Evolutionary conservation across 805 yeast species (phyloP).

Genomic region (Wickerhamomyces sydowiorum): DNA sequence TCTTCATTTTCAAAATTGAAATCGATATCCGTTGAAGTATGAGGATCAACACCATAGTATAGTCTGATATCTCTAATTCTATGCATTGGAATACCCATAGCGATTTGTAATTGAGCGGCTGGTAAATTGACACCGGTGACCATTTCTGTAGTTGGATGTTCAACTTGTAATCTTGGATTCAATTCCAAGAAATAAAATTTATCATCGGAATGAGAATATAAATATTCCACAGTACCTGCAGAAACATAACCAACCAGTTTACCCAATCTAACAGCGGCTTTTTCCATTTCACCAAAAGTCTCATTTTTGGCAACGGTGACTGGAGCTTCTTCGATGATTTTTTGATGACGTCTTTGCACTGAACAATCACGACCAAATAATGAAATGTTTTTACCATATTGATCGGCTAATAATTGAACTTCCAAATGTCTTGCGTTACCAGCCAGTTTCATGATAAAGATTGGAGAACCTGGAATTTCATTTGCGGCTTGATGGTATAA

Average conservation of each 20-base stretch:
- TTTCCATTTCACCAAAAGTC: conserved; percentile 89
- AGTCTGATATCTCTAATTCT: conserved; percentile 89
- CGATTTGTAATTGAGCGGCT: conserved; percentile 97
- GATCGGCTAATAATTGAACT: conserved; percentile 96
- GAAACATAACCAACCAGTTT: conserved; percentile 95
- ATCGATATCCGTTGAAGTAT: conserved; percentile 83
- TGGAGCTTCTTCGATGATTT: conserved; percentile 98
- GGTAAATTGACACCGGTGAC: conserved; percentile 98
- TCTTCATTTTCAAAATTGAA: conserved; percentile 76
- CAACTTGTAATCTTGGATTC: conserved; percentile 98
- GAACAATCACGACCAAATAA: conserved; percentile 98
- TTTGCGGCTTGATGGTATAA: conserved; percentile 91
- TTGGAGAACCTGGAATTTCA: conserved; percentile 98
- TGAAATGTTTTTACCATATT: conserved; percentile 96
- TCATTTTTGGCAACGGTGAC: conserved; percentile 87
- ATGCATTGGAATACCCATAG: conserved; percentile 99
- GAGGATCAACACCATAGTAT: conserved; percentile 94
- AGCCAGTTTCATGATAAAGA: conserved; percentile 95
- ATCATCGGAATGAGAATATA: conserved; percentile 90
- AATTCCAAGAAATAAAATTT: conserved; percentile 94
- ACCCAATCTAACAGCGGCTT: conserved; percentile 96
- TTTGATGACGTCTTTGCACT: conserved; percentile 98
- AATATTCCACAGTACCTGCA: conserved; percentile 98
- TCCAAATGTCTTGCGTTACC: conserved; percentile 98
- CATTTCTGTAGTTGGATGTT: conserved; percentile 99